Evolutionary conservation across 305 asterid species (phyloP), one percentile per base, ranked within the genome.

Genomic region (Fraxinus baroniana): DNA sequence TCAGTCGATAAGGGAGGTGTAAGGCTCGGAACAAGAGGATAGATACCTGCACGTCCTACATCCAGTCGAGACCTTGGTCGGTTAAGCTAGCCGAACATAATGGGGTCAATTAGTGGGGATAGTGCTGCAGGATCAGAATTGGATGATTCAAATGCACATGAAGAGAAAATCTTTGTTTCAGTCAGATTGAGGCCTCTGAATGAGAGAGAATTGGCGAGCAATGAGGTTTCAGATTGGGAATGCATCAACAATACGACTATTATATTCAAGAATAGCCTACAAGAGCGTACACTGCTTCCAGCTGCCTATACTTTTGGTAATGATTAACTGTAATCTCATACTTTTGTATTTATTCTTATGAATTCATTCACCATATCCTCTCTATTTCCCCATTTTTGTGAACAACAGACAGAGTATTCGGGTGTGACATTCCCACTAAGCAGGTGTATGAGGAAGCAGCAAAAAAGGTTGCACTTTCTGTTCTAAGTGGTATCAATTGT

Each of bases 381-480:
- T 35, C 10, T 82, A 78, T 52, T 39, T 20, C 8, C 74, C 33
- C 10, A 35, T 46, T 64, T 57, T 13, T 76, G 70, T 74, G 73
- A 84, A 66, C 73, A 76, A 77, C 88, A 97, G 99, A 97, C 84
- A 90, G 97, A 90, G 96, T 97, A 75, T 97, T 92, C 66, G 94
- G 94, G 7, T 5, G 49, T 0, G 93, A 87, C 36, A 74, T 90
- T 86, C 84, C 95, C 80, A 97, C 99, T 1, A 90, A 85, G 78
- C 90, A 87, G 84, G 98, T 97, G 82, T 97, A 97, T 26, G 95
- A 92, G 15, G 98, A 95, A 66, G 93, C 95, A n/a, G 97, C 99
- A 15, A 97, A 93, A 85, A 93, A 86, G 81, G 88, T 93, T 15
- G 93, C 93, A 18, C 93, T 97, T 68, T 94, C 98, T 74, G 99